Conservation (phyloP, 371 early-diverging fungal genomes). For the Mortierella sp. region DNA sequence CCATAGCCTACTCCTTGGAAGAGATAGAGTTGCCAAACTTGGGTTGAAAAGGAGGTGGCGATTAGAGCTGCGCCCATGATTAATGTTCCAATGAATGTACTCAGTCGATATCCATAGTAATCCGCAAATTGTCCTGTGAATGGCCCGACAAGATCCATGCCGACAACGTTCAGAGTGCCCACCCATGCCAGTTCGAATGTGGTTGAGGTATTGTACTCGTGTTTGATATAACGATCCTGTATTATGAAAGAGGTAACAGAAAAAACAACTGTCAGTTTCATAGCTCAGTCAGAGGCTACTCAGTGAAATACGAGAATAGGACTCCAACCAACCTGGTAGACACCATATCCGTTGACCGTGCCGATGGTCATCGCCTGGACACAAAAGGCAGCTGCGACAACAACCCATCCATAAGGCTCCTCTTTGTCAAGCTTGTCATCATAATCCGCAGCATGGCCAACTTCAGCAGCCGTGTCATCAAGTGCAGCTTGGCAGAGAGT, state of each 20-base stretch:
- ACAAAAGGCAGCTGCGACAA: constrained; percentile 42
- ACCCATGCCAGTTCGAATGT: constrained; percentile 59
- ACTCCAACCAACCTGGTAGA: constrained; percentile 26
- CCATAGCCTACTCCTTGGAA: constrained; percentile 80
- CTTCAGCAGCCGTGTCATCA: no score
- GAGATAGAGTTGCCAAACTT: constrained; percentile 68
- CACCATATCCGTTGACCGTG: constrained; percentile 38
- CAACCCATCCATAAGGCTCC: constrained; percentile 46
- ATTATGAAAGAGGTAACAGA: background rate
- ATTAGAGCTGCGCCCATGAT: constrained; percentile 40
- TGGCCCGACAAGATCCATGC: constrained; percentile 61
- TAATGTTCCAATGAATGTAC: constrained; percentile 63
- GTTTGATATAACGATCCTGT: constrained; percentile 37
- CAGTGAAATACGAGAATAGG: background rate
- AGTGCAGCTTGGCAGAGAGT: no score
- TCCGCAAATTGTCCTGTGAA: constrained; percentile 71
- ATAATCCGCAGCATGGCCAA: background rate
- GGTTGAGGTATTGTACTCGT: constrained; percentile 31
- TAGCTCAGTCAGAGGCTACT: no score
- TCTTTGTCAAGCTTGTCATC: constrained; percentile 28
- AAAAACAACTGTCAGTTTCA: no score
- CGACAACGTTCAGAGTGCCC: constrained; percentile 61
- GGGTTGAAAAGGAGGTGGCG: constrained; percentile 42
- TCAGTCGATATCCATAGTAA: constrained; percentile 64
- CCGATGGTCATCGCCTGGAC: constrained; percentile 37